Conservation (phyloP, 371 early-diverging fungal species). For the Chytridiales sp. region DNA sequence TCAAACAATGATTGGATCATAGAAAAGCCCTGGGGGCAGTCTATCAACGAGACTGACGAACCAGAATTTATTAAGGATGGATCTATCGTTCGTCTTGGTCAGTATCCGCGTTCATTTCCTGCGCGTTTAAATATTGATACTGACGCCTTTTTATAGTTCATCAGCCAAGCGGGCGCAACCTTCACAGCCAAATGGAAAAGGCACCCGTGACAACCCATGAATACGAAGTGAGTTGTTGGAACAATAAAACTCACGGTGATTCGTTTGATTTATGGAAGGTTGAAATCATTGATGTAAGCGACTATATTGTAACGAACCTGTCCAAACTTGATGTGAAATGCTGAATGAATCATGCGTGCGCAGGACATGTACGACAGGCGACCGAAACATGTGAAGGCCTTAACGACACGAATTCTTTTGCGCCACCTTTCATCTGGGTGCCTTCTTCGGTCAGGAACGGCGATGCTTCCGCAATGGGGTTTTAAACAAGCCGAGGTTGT, state of each 20-base stretch:
- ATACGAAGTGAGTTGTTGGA: conserved; percentile 88
- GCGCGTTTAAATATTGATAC: conserved; percentile 8
- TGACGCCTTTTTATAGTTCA: conserved; percentile 53
- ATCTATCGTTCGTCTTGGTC: conserved; percentile 75
- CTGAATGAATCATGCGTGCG: too few relatives aligned
- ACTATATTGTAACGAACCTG: neutral
- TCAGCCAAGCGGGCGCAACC: conserved; percentile 65
- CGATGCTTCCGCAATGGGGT: conserved; percentile 97
- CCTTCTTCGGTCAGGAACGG: conserved; percentile 77
- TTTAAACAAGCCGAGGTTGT: conserved; percentile 94
- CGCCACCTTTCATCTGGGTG: conserved; percentile 80
- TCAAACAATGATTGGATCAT: conserved; percentile 95
- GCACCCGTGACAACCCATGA: conserved; percentile 83
- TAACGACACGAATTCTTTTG: conserved; percentile 88
- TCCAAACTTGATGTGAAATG: neutral
- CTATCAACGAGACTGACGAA: conserved; percentile 32
- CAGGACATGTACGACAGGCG: conserved; percentile 37
- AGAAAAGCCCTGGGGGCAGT: conserved; percentile 39
- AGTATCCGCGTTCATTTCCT: neutral
- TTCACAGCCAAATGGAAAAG: conserved; percentile 72
- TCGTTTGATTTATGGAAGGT: conserved; percentile 88
- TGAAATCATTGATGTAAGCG: conserved; percentile 74
- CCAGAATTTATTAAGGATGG: conserved; percentile 68
- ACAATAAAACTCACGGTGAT: conserved; percentile 71
- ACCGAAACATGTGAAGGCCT: conserved; percentile 60